Evolutionary conservation across 192 early-diverging fungal genomes (phyloP).

Genomic region (Coemansia furcata): DNA sequence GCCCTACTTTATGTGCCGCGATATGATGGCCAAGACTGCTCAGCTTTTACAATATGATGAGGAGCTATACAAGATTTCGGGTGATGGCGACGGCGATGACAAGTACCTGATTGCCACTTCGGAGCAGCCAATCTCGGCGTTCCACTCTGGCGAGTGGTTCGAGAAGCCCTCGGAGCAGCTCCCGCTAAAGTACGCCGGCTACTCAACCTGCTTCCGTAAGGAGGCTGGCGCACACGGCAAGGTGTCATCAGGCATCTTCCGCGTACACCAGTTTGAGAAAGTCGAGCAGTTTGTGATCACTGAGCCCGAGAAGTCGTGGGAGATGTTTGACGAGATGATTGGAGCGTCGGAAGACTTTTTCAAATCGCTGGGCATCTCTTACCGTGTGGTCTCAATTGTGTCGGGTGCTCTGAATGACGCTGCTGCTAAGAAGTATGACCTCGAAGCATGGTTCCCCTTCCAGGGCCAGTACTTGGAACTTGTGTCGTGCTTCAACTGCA

Average conservation of each 20-base stretch:
- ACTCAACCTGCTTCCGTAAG: conserved; percentile 99
- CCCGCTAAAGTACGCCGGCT: conserved; percentile 91
- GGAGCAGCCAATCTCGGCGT: conserved; percentile 98
- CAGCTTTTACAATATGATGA: conserved; percentile 98
- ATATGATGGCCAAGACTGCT: conserved; percentile 97
- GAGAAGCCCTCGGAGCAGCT: conserved; percentile 87
- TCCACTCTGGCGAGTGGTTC: conserved; percentile 96
- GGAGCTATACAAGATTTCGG: conserved; percentile 91
- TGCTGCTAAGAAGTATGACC: conserved; percentile 98
- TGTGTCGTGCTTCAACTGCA: conserved; percentile 99
- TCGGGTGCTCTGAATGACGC: conserved; percentile 98
- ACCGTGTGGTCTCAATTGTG: conserved; percentile 93
- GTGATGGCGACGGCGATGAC: conserved; percentile 78
- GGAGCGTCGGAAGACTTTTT: conserved; percentile 89
- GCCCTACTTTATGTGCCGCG: conserved; percentile 97
- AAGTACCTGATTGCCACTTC: conserved; percentile 99
- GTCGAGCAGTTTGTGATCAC: conserved; percentile 97
- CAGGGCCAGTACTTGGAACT: conserved; percentile 98
- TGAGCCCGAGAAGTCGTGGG: conserved; percentile 97
- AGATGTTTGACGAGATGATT: conserved; percentile 98
- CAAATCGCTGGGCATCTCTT: conserved; percentile 90
- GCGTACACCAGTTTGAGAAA: conserved; percentile 99
- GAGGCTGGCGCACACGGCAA: conserved; percentile 80
- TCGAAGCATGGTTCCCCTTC: conserved; percentile 99
- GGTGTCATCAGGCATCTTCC: conserved; percentile 76